phyloP scores from a whole-genome alignment of 2,329 filamentous ascomycete species.

The Phialophora chinensis region DNA sequence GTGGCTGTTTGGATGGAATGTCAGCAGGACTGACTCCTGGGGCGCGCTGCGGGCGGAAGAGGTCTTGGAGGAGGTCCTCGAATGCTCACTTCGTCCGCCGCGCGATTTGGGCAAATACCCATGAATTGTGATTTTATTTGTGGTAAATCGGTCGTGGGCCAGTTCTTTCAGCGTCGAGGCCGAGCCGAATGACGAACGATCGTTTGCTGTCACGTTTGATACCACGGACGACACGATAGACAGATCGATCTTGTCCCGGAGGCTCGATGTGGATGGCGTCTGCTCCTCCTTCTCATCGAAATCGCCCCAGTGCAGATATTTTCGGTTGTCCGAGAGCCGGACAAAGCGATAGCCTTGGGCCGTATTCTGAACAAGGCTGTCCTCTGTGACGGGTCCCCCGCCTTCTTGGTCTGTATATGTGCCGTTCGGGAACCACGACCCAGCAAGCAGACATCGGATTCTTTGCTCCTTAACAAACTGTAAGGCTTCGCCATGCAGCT shows the following conservation, averaged over 20 bases:
- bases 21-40: constrained; percentile 76
- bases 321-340: constrained; percentile 85
- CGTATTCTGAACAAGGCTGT: constrained; percentile 44
- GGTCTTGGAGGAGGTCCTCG: constrained; percentile 40
- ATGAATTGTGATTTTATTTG: constrained; percentile 90
- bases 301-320: constrained; percentile 87
- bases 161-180: constrained; percentile 33
- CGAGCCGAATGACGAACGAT: constrained; percentile 40
- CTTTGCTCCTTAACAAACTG: constrained; percentile 98
- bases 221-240: constrained; percentile 88
- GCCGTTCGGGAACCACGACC: constrained; percentile 79
- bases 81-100: constrained; percentile 43
- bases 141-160: constrained; percentile 52
- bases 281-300: constrained; percentile 70
- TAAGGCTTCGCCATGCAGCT: constrained; percentile 85
- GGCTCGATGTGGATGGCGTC: constrained; percentile 57
- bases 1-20: constrained; percentile 80
- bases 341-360: constrained; percentile 78
- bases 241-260: constrained; percentile 68
- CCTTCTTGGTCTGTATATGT: constrained; percentile 53
- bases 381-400: constrained; percentile 49
- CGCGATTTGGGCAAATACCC: constrained; percentile 61
- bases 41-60: constrained; percentile 39
- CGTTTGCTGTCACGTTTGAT: constrained; percentile 77
- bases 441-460: constrained; percentile 84